Evolutionary conservation across 805 yeast genomes (phyloP).

Genomic region (Wickerhamiella nectarea): DNA sequence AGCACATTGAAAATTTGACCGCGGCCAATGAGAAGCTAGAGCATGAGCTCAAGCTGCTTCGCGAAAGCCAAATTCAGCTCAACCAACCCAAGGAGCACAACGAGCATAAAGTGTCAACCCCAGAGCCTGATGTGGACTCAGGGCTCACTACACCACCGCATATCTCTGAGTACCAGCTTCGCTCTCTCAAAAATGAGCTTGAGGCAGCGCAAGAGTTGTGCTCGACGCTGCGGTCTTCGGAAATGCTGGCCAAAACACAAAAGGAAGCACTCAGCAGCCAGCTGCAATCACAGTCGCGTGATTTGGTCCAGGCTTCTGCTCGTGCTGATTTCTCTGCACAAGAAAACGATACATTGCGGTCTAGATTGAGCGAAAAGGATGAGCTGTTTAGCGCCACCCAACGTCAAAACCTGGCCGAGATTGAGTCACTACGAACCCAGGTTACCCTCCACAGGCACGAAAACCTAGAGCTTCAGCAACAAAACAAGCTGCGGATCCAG

Average conservation of each 20-base stretch:
- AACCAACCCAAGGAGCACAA: too few relatives aligned
- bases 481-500: constrained; percentile 37
- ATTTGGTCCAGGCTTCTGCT: too few relatives aligned
- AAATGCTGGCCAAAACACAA: constrained; percentile 57
- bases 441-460: constrained; percentile 33
- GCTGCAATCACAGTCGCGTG: too few relatives aligned
- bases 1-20: constrained; percentile 22
- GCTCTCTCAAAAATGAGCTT: too few relatives aligned
- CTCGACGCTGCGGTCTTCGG: constrained; percentile 16
- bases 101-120: too few relatives aligned
- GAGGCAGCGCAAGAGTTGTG: too few relatives aligned
- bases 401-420: constrained; percentile 35
- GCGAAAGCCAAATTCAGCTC: too few relatives aligned
- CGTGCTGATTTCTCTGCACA: too few relatives aligned
- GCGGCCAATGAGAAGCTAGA: constrained; percentile 25
- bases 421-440: constrained; percentile 38
- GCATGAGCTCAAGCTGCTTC: constrained; percentile 32
- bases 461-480: constrained; percentile 36
- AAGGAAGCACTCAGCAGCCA: constrained; percentile 14
- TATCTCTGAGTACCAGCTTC: too few relatives aligned
- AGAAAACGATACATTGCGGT: neutral
- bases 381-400: constrained; percentile 43
- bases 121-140: too few relatives aligned
- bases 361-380: constrained; percentile 15
- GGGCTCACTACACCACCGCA: too few relatives aligned